Evolutionary conservation across 345 rosid genomes (phyloP).

Genomic region (Euphorbia pulcherrima): DNA sequence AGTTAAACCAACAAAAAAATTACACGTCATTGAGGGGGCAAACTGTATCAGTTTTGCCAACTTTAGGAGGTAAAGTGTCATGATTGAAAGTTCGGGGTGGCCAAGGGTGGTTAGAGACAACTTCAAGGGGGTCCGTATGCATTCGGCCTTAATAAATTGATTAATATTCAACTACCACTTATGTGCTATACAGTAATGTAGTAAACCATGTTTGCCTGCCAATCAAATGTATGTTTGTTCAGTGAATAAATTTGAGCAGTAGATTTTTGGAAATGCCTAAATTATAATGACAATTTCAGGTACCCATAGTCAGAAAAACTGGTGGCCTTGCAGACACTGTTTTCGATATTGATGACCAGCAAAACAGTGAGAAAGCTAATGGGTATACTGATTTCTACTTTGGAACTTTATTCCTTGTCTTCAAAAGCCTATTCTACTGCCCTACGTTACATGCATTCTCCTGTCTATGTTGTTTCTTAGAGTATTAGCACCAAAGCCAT

Average conservation of each 20-base stretch:
- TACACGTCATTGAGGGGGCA: too few relatives aligned
- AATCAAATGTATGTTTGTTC: not conserved
- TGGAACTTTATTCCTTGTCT: not conserved
- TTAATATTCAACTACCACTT: not conserved
- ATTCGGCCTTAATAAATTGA: not conserved
- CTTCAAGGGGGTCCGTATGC: too few relatives aligned
- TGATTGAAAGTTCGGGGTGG: too few relatives aligned
- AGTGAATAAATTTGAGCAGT: not conserved
- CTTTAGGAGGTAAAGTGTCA: too few relatives aligned
- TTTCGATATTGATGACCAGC: slow-evolving; percentile 45
- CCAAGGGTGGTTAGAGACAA: too few relatives aligned
- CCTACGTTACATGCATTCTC: not conserved
- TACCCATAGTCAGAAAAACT: slow-evolving; percentile 54
- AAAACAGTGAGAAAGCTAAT: slow-evolving; percentile 40
- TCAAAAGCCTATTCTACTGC: not conserved
- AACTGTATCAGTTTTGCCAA: too few relatives aligned
- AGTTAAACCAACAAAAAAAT: too few relatives aligned
- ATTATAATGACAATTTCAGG: slow-evolving; percentile 29
- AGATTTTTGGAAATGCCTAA: not conserved
- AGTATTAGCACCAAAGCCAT: not conserved
- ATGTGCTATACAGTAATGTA: too few relatives aligned
- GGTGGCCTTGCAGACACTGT: slow-evolving; percentile 67
- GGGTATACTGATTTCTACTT: slow-evolving; percentile 34
- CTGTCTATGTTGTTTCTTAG: not conserved
- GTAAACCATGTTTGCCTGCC: not conserved